A percentile compares a stretch with the other conserved stretches of the same genome.
Conservation (phyloP, 2,329 filamentous ascomycete genomes). For the Balansia obtecta region DNA sequence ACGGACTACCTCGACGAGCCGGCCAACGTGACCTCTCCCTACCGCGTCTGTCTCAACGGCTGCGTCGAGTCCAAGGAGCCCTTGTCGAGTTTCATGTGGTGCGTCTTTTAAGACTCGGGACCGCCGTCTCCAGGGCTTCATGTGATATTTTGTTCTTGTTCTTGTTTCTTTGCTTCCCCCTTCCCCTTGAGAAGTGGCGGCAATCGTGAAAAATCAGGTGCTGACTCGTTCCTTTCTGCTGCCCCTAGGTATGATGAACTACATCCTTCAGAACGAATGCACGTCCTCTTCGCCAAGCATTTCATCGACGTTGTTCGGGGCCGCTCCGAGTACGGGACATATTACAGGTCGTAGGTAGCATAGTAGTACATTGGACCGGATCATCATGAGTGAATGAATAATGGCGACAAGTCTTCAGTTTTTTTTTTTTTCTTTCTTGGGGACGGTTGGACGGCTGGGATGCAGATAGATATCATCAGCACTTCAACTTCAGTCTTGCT, state of each 20-base stretch:
- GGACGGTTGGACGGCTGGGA: too few species aligned
- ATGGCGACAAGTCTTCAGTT: not conserved
- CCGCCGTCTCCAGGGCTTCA: too few species aligned
- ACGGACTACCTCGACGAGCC: conserved; percentile 48
- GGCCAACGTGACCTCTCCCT: conserved; percentile 47
- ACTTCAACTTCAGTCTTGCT: too few species aligned
- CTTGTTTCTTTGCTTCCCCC: not conserved
- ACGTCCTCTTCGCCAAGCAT: conserved; percentile 26
- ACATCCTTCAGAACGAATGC: conserved; percentile 55
- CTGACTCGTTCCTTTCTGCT: not conserved
- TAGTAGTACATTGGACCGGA: not conserved
- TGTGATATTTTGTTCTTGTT: not conserved
- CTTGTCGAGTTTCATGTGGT: conserved; percentile 54
- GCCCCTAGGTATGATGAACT: conserved; percentile 47
- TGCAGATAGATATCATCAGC: too few species aligned
- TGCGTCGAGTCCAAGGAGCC: conserved; percentile 28
- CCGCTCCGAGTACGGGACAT: conserved; percentile 27
- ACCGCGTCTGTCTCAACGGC: conserved; percentile 36
- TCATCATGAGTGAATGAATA: not conserved
- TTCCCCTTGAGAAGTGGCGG: not conserved
- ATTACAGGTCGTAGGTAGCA: conserved; percentile 9
- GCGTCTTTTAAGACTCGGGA: conserved; percentile 19
- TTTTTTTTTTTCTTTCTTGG: not conserved
- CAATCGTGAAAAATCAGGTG: not conserved
- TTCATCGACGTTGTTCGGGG: conserved; percentile 29